Conservation (phyloP, 495 filamentous ascomycete genomes). For the Neurospora intermedia region DNA sequence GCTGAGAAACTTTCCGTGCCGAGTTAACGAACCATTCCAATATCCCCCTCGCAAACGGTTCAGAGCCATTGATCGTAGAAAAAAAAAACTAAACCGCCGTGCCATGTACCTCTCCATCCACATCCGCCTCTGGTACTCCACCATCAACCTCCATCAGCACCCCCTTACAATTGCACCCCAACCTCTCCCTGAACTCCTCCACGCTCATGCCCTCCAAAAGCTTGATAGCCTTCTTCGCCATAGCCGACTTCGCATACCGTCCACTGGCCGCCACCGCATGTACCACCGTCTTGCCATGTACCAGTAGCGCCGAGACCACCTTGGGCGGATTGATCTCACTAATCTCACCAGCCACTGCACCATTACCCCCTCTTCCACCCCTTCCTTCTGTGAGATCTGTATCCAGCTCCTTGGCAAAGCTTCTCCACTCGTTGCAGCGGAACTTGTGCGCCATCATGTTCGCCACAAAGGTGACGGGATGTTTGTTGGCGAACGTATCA, state of each 20-base stretch:
- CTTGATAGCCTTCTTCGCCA: constrained; percentile 54
- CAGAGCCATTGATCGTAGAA: too few species aligned
- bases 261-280: constrained; percentile 50
- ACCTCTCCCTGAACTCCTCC: constrained; percentile 49
- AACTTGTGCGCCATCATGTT: constrained; percentile 35
- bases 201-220: constrained; percentile 45
- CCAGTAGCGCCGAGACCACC: constrained; percentile 62
- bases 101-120: constrained; percentile 5
- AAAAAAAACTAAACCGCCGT: constrained; percentile 1
- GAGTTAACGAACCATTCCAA: not conserved
- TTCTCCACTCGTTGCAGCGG: constrained; percentile 37
- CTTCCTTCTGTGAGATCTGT: not conserved
- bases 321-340: constrained; percentile 32
- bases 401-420: constrained; percentile 11
- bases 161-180: constrained; percentile 50
- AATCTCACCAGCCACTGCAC: constrained; percentile 8
- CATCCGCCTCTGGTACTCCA: not conserved
- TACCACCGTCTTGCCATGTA: constrained; percentile 60
- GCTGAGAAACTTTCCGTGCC: not conserved
- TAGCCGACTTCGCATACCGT: constrained; percentile 63
- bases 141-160: constrained; percentile 1
- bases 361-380: not conserved
- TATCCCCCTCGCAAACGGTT: too few species aligned
- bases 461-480: constrained; percentile 51
- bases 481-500: constrained; percentile 79